phyloP scores from a whole-genome alignment of 306 rosid species.

The Inga leiocalycina region DNA sequence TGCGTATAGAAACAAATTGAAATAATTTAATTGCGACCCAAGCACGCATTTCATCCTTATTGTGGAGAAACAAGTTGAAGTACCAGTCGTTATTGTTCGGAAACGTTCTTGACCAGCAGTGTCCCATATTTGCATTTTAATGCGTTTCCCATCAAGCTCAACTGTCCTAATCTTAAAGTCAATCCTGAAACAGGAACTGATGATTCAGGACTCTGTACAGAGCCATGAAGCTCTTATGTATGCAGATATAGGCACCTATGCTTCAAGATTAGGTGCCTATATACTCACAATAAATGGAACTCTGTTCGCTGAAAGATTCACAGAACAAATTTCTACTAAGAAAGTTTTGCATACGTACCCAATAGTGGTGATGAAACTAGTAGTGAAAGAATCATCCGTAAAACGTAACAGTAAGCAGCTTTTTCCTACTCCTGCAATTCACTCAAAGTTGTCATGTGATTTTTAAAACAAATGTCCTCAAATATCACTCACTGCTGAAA shows the following conservation, averaged over 20 bases:
- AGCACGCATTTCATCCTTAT: not conserved
- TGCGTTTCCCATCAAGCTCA: constrained; percentile 42
- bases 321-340: not conserved
- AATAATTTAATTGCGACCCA: not conserved
- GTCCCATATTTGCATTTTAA: constrained; percentile 44
- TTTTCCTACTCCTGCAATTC: constrained; percentile 45
- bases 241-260: not conserved
- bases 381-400: constrained; percentile 39
- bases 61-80: not conserved
- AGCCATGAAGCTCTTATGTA: not conserved
- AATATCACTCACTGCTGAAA: not conserved
- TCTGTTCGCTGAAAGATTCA: not conserved
- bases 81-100: constrained; percentile 43
- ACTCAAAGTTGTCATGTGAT: not conserved
- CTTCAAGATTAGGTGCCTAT: not conserved
- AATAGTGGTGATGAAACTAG: constrained; percentile 43
- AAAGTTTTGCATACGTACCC: constrained; percentile 16
- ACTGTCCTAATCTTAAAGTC: constrained; percentile 42
- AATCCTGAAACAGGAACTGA: constrained; percentile 30
- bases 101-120: constrained; percentile 50
- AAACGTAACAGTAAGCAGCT: constrained; percentile 44
- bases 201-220: not conserved
- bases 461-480: not conserved
- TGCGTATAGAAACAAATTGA: not conserved
- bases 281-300: not conserved